Conservation (phyloP, 345 rosid species). For the Trapa incisa region DNA sequence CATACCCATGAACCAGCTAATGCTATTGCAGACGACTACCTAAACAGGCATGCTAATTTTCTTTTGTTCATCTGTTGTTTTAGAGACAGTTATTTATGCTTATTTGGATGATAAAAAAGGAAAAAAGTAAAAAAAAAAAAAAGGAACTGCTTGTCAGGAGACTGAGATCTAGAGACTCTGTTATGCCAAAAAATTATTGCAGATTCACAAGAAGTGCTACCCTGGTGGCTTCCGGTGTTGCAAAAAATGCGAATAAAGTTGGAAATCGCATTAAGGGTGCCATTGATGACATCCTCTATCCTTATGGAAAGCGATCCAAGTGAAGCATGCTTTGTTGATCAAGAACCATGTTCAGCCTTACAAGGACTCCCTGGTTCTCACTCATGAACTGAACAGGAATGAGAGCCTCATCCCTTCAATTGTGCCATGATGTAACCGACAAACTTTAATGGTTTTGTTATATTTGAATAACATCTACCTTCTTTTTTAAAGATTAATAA, state of each 20-base stretch:
- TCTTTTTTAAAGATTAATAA: no score
- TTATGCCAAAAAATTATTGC: constrained; percentile 6
- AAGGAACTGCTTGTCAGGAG: not conserved
- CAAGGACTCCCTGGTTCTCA: not conserved
- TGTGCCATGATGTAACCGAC: not conserved
- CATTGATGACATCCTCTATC: constrained; percentile 37
- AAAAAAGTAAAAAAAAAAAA: no score
- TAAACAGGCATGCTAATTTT: constrained; percentile 28
- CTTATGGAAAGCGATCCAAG: constrained; percentile 35
- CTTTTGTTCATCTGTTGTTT: not conserved
- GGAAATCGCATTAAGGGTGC: constrained; percentile 44
- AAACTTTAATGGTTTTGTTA: not conserved
- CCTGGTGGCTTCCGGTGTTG: constrained; percentile 54
- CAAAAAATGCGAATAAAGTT: constrained; percentile 36
- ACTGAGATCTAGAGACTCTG: not conserved
- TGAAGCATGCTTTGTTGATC: not conserved
- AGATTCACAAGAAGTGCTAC: constrained; percentile 52
- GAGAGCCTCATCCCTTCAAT: not conserved
- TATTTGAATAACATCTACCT: no score
- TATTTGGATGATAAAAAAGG: not conserved
- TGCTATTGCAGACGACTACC: constrained; percentile 37
- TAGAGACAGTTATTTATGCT: not conserved
- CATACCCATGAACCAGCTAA: constrained; percentile 25
- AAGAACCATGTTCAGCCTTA: not conserved
- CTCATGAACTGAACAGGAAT: not conserved